Evolutionary conservation across 306 rosid species (phyloP).

Genomic region (barrel medic (Medicago truncatula)): DNA sequence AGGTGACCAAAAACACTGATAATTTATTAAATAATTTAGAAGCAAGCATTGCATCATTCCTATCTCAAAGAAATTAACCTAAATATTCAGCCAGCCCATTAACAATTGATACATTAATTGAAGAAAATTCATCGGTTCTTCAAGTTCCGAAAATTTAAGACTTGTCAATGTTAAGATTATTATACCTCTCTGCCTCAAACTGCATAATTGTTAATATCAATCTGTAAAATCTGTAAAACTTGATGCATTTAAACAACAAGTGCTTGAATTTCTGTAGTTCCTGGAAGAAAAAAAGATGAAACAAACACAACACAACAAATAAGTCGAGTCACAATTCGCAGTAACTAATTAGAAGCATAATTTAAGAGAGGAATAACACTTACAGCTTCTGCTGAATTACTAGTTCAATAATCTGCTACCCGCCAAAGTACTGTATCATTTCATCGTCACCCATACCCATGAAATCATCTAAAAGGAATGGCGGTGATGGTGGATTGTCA

Average conservation of each 20-base stretch:
- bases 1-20: conserved; percentile 9
- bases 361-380: conserved; percentile 44
- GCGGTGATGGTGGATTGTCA: conserved; percentile 51
- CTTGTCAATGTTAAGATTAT: conserved; percentile 26
- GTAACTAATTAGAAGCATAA: conserved; percentile 10
- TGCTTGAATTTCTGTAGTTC: conserved; percentile 44
- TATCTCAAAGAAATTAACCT: conserved; percentile 31
- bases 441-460: conserved; percentile 54
- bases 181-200: conserved; percentile 40
- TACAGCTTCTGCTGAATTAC: conserved; percentile 48
- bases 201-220: conserved; percentile 41
- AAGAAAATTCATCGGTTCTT: conserved; percentile 41
- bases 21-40: conserved; percentile 29
- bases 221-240: conserved; percentile 31
- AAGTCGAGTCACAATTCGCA: conserved; percentile 6
- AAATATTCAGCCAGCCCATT: conserved; percentile 36
- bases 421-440: conserved; percentile 80
- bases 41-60: conserved; percentile 18
- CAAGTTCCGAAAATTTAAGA: conserved; percentile 35
- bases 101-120: conserved; percentile 48
- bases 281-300: conserved; percentile 45
- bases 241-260: conserved; percentile 37
- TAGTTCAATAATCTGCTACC: conserved; percentile 56
- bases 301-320: conserved; percentile 13
- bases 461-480: conserved; percentile 55